Conservation (phyloP, 176 grass and related monocot genomes). For the Poa pratensis region DNA sequence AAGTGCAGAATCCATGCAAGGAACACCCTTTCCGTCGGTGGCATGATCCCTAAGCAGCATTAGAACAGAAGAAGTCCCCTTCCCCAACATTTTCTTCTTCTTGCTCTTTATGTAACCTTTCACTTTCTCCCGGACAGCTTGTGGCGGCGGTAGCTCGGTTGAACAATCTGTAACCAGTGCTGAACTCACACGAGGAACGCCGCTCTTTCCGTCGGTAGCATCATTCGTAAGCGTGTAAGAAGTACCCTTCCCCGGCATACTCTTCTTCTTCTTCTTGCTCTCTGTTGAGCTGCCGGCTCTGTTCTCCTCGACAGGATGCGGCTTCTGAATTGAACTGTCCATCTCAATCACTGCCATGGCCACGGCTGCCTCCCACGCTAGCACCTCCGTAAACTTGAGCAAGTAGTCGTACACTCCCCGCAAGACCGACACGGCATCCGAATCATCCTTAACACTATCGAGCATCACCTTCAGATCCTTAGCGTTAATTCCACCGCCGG, state of each 20-base stretch:
- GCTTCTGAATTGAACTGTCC: slow-evolving; percentile 83
- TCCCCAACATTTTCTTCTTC: too few species aligned
- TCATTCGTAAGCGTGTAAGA: too few species aligned
- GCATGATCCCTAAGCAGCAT: slow-evolving; percentile 66
- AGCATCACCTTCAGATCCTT: slow-evolving; percentile 53
- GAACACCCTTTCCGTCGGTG: slow-evolving; percentile 37
- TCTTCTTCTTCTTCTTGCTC: slow-evolving; percentile 6
- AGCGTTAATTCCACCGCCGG: not conserved
- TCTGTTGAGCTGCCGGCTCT: slow-evolving; percentile 64
- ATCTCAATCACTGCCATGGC: slow-evolving; percentile 66
- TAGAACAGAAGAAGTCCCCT: slow-evolving; percentile 52
- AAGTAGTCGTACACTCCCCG: slow-evolving; percentile 57
- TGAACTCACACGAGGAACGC: too few species aligned
- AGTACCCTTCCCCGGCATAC: too few species aligned
- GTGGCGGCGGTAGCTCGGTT: too few species aligned
- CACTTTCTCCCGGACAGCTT: too few species aligned
- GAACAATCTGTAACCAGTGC: too few species aligned
- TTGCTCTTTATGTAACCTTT: too few species aligned
- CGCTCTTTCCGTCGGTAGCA: too few species aligned
- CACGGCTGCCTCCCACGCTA: slow-evolving; percentile 83
- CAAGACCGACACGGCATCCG: slow-evolving; percentile 49
- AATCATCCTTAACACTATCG: slow-evolving; percentile 43
- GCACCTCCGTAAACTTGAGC: slow-evolving; percentile 69
- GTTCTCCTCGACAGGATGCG: slow-evolving; percentile 39
- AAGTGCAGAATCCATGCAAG: slow-evolving; percentile 40